phyloP scores from a whole-genome alignment of 306 rosid species.

The Pyrus communis region DNA sequence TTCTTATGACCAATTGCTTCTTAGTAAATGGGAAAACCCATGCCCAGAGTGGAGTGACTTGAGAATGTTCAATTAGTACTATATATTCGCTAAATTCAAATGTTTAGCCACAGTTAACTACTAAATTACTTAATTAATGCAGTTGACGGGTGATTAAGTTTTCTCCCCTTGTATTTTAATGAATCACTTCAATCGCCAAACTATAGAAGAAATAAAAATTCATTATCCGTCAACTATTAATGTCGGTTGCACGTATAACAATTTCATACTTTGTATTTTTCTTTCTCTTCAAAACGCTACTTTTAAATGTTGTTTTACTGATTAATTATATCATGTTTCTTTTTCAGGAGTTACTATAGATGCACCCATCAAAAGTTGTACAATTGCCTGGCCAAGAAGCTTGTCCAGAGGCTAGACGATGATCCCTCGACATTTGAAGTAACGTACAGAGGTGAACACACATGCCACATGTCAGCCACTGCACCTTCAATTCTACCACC shows the following conservation, averaged over 20 bases:
- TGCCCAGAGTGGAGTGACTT: not conserved
- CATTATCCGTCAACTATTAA: no score
- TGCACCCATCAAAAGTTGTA: constrained; percentile 71
- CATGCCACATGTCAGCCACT: constrained; percentile 62
- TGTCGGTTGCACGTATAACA: no score
- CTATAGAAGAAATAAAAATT: no score
- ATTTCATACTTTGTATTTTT: no score
- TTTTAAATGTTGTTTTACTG: not conserved
- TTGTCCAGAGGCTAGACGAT: constrained; percentile 48
- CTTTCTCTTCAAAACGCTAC: no score
- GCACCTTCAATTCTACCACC: constrained; percentile 46
- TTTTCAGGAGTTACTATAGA: constrained; percentile 49
- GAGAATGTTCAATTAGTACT: not conserved
- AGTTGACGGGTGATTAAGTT: no score
- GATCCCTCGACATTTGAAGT: constrained; percentile 45
- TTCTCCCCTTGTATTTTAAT: no score
- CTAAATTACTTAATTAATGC: not conserved
- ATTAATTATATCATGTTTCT: not conserved
- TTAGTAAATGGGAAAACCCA: not conserved
- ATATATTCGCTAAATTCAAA: not conserved
- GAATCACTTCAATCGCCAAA: no score
- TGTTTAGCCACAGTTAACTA: not conserved
- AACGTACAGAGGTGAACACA: constrained; percentile 47
- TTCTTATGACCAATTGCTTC: not conserved
- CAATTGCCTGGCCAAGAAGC: constrained; percentile 65